These are phyloP conservation scores for Apiotrichum laibachii DNA, from an alignment of 1,284 basidiomycete species.

Conservation along the genomic window DNA sequence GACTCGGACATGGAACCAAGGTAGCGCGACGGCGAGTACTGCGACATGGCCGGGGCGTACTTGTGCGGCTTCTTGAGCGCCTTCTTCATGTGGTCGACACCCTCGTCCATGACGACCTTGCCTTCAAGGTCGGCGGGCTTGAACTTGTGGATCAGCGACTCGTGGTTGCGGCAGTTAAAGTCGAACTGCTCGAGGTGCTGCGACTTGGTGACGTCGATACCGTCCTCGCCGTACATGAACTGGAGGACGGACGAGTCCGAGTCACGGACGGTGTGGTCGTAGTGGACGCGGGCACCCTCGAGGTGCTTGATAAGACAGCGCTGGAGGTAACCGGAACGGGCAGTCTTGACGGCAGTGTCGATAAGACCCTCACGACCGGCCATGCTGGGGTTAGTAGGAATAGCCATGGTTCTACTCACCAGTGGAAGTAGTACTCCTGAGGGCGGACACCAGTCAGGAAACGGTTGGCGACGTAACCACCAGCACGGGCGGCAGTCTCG, in stretches of 20 bases:
- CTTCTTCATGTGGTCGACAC: conserved; percentile 81
- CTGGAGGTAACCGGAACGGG: conserved; percentile 96
- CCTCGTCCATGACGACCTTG: conserved; percentile 67
- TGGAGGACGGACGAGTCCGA: conserved; percentile 91
- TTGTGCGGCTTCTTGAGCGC: conserved; percentile 70
- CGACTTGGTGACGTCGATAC: conserved; percentile 93
- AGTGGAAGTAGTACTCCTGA: conserved; percentile 99
- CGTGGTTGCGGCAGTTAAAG: conserved; percentile 85
- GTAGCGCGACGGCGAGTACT: conserved; percentile 74
- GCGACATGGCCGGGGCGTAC: conserved; percentile 71
- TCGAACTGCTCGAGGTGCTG: conserved; percentile 87
- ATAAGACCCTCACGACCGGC: conserved; percentile 98
- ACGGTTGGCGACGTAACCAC: conserved; percentile 98
- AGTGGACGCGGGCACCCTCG: conserved; percentile 93
- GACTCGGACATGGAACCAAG: conserved; percentile 90
- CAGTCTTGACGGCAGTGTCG: conserved; percentile 99
- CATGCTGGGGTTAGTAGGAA: conserved; percentile 66
- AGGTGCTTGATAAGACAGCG: conserved; percentile 98
- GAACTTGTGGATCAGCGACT: conserved; percentile 73
- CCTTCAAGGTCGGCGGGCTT: conserved; percentile 63
- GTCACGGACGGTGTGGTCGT: conserved; percentile 96
- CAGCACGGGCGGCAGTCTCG: conserved; percentile 94
- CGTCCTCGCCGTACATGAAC: conserved; percentile 96
- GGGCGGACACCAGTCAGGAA: conserved; percentile 98
- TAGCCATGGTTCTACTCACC: not conserved